Conservation (phyloP, 225 moss, liverwort and hornwort species). For the Marchantia polymorpha region DNA sequence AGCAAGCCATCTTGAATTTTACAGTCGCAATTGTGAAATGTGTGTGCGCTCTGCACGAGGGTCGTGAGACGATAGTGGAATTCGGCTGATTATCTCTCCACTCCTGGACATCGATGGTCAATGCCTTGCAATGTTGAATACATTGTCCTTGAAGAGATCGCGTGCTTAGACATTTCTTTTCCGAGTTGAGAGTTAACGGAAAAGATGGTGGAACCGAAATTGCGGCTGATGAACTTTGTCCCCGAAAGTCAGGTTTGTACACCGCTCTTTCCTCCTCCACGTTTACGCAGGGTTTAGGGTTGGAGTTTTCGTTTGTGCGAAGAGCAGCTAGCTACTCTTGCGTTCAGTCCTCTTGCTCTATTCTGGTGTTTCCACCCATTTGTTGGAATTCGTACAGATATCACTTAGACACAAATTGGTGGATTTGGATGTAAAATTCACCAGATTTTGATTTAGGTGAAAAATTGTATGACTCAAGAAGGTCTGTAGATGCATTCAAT, state of each 20-base stretch:
- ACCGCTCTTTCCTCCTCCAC: not conserved
- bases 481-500: not conserved
- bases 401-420: too few relatives aligned
- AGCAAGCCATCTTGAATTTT: too few relatives aligned
- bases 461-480: not conserved
- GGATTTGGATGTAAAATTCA: too few relatives aligned
- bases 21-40: too few relatives aligned
- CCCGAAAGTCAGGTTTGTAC: constrained; percentile 30
- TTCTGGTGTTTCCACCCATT: not conserved
- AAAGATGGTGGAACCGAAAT: constrained; percentile 22
- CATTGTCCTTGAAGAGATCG: too few relatives aligned
- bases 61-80: too few relatives aligned
- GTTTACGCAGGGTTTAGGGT: constrained; percentile 9
- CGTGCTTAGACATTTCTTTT: too few relatives aligned
- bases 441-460: not conserved
- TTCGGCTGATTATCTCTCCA: too few relatives aligned
- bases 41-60: too few relatives aligned
- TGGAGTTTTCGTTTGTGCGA: not conserved
- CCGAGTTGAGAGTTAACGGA: not conserved
- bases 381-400: not conserved
- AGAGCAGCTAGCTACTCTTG: not conserved
- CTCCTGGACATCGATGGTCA: too few relatives aligned
- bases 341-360: not conserved
- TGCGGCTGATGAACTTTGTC: constrained; percentile 49
- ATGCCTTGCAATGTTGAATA: too few relatives aligned